phyloP scores from a whole-genome alignment of 2,329 filamentous ascomycete species.

The Lasiodiplodia sp. region DNA sequence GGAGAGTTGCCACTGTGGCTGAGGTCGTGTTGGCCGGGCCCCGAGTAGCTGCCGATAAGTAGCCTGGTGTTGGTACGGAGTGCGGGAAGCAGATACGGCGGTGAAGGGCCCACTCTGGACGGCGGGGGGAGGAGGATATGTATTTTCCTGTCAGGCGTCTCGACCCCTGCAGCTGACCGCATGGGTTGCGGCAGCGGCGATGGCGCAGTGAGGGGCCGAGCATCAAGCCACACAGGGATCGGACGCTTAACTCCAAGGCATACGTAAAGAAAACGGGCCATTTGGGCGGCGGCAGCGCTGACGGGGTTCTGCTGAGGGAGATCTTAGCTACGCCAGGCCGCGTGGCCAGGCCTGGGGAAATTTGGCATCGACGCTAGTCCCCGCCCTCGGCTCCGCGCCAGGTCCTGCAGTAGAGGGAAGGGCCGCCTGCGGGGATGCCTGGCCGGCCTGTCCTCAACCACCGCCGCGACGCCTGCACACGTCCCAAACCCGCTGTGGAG shows the following conservation, averaged over 20 bases:
- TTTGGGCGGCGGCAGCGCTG: background rate
- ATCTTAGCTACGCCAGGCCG: slow-evolving; percentile 14
- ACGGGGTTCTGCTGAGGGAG: background rate
- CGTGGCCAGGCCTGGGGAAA: slow-evolving; percentile 22
- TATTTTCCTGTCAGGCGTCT: slow-evolving; percentile 21
- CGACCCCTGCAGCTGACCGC: slow-evolving; percentile 23
- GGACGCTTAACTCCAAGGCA: background rate
- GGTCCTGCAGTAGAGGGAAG: background rate
- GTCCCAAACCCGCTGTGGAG: background rate
- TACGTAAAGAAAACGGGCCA: slow-evolving; percentile 22
- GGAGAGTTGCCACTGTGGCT: slow-evolving; percentile 19
- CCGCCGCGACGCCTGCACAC: background rate
- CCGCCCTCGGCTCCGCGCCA: slow-evolving; percentile 12
- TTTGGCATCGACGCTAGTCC: slow-evolving; percentile 26
- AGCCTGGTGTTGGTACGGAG: background rate
- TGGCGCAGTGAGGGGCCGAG: slow-evolving; percentile 23
- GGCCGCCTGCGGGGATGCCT: slow-evolving; percentile 13
- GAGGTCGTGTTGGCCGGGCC: background rate
- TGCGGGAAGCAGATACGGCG: background rate
- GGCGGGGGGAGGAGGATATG: slow-evolving; percentile 6
- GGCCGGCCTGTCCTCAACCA: background rate
- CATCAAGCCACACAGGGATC: background rate
- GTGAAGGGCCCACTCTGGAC: background rate
- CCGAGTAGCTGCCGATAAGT: background rate
- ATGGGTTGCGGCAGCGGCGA: slow-evolving; percentile 16